Conservation (phyloP, 2,329 filamentous ascomycete genomes). For the Diplocarpon rosae region DNA sequence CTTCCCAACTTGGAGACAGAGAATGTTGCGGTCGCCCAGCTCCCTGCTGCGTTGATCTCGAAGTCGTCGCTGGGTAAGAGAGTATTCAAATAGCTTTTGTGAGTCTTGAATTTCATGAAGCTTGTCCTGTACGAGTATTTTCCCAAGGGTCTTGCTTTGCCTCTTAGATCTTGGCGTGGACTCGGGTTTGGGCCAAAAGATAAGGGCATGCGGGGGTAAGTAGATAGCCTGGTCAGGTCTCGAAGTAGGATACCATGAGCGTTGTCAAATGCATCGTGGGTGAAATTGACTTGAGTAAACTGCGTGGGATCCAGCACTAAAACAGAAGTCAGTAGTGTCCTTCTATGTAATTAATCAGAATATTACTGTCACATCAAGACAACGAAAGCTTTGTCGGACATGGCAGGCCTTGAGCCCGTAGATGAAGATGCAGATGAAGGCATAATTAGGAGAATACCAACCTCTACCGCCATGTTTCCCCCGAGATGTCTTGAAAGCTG, state of each 20-base stretch:
- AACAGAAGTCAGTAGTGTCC: too few relatives aligned
- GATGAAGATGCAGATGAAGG: too few relatives aligned
- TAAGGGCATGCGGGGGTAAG: slow-evolving; percentile 34
- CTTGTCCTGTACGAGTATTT: slow-evolving; percentile 14
- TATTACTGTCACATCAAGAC: too few relatives aligned
- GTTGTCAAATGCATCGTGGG: slow-evolving; percentile 41
- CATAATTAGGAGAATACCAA: slow-evolving; percentile 12
- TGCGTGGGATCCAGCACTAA: slow-evolving; percentile 27
- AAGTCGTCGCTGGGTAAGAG: slow-evolving; percentile 26
- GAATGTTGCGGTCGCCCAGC: slow-evolving; percentile 28
- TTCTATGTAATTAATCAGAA: too few relatives aligned
- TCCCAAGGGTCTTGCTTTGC: neutral
- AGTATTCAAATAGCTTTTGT: slow-evolving; percentile 30
- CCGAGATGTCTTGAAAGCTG: slow-evolving; percentile 29
- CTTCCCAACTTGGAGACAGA: slow-evolving; percentile 34
- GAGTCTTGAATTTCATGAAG: slow-evolving; percentile 31
- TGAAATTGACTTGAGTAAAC: slow-evolving; percentile 34
- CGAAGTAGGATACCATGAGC: slow-evolving; percentile 31
- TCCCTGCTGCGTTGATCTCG: slow-evolving; percentile 23
- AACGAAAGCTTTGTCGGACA: too few relatives aligned
- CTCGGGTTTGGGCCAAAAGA: slow-evolving; percentile 25
- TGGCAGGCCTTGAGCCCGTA: too few relatives aligned
- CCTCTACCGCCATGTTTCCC: slow-evolving; percentile 17
- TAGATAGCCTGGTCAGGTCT: slow-evolving; percentile 35
- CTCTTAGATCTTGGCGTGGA: slow-evolving; percentile 11